These are phyloP conservation scores for Hansenula lynferdii DNA, from an alignment of 1,139 yeast species.

Conservation along the genomic window DNA sequence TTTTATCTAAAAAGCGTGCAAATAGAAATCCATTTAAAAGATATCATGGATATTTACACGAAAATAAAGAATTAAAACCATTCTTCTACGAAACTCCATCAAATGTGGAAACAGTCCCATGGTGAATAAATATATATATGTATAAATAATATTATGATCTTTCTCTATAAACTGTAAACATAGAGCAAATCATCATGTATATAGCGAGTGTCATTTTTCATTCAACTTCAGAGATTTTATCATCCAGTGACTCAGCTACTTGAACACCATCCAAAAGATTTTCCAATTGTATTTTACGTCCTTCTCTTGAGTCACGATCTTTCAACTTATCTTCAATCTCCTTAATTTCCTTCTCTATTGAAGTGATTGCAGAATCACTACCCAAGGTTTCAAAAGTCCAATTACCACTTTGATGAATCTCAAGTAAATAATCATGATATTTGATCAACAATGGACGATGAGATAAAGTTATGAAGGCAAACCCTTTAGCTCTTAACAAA, in stretches of 20 bases:
- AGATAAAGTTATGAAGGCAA: slow-evolving; percentile 78
- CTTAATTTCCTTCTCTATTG: slow-evolving; percentile 63
- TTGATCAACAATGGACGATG: slow-evolving; percentile 84
- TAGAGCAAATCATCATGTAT: not conserved
- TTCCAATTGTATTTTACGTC: slow-evolving; percentile 21
- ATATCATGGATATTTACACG: slow-evolving; percentile 34
- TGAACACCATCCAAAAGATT: slow-evolving; percentile 28
- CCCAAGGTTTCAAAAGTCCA: slow-evolving; percentile 48
- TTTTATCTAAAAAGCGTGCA: slow-evolving; percentile 35
- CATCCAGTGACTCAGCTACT: not conserved
- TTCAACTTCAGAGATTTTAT: not conserved
- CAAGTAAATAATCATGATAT: slow-evolving; percentile 73
- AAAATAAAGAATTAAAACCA: slow-evolving; percentile 21
- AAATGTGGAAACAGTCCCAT: not conserved
- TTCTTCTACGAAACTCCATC: slow-evolving; percentile 6
- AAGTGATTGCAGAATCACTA: slow-evolving; percentile 53
- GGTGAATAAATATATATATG: not conserved
- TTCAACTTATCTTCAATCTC: slow-evolving; percentile 52
- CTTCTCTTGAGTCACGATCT: slow-evolving; percentile 30
- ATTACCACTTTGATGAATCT: slow-evolving; percentile 50
- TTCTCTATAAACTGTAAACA: no score
- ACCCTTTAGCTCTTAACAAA: slow-evolving; percentile 59
- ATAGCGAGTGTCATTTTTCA: not conserved
- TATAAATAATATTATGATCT: no score
- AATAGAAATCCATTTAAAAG: slow-evolving; percentile 59